Percentiles rank a stretch among this genome's conserved stretches.
Evolutionary conservation across 2,329 filamentous ascomycete species (phyloP).

Genomic region (Xylariaceae sp.): DNA sequence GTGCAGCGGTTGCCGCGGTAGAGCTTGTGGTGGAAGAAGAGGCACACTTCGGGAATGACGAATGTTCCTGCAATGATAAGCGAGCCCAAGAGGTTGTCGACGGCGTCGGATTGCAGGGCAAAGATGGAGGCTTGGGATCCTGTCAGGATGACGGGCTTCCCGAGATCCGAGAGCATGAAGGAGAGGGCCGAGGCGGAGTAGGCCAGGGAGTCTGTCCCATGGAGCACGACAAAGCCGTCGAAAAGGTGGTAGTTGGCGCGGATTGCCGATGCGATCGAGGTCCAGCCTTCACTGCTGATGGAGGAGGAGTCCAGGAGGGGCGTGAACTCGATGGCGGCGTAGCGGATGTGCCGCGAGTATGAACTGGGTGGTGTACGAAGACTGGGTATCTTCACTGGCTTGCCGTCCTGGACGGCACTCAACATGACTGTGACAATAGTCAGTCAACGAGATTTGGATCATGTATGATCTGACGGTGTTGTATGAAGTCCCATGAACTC

Average conservation of each 20-base stretch:
- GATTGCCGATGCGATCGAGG: slow-evolving; percentile 74
- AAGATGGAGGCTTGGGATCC: slow-evolving; percentile 82
- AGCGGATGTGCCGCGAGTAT: slow-evolving; percentile 76
- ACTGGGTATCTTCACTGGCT: slow-evolving; percentile 53
- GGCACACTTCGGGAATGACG: slow-evolving; percentile 84
- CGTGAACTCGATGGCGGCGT: slow-evolving; percentile 77
- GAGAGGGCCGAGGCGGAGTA: slow-evolving; percentile 87
- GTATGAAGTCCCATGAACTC: too few relatives aligned
- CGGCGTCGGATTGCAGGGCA: slow-evolving; percentile 82
- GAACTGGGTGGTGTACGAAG: slow-evolving; percentile 74
- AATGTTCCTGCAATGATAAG: slow-evolving; percentile 89
- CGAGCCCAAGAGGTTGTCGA: slow-evolving; percentile 82
- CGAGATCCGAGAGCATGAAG: slow-evolving; percentile 83
- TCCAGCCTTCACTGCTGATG: slow-evolving; percentile 82
- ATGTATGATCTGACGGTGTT: not conserved
- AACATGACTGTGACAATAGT: slow-evolving; percentile 38
- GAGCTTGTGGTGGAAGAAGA: slow-evolving; percentile 89
- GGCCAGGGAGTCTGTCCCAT: slow-evolving; percentile 83
- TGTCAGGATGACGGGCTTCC: slow-evolving; percentile 86
- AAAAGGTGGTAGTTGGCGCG: slow-evolving; percentile 81
- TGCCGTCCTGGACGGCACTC: slow-evolving; percentile 47
- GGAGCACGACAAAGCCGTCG: slow-evolving; percentile 85
- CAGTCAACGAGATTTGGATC: not conserved
- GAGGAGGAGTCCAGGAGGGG: slow-evolving; percentile 84
- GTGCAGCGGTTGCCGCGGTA: slow-evolving; percentile 85